These are phyloP conservation scores for Penicillium parvum DNA, from an alignment of 495 filamentous ascomycete genomes.

Conservation along the genomic window DNA sequence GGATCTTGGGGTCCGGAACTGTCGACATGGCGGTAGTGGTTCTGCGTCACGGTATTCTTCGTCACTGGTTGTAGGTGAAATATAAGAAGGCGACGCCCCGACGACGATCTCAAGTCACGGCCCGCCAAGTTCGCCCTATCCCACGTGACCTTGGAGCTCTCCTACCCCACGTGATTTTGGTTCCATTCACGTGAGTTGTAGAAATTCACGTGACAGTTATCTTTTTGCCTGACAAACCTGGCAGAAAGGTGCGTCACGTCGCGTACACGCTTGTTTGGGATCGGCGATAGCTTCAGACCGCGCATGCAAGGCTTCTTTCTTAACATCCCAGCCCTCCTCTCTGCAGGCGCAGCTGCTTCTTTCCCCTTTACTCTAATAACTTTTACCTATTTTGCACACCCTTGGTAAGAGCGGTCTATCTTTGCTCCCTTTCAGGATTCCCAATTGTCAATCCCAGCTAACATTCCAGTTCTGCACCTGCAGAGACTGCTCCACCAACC, in stretches of 20 bases:
- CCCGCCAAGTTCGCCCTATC: no score
- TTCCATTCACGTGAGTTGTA: slow-evolving; percentile 15
- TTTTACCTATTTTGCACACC: neutral
- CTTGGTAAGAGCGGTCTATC: slow-evolving; percentile 14
- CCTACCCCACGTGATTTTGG: no score
- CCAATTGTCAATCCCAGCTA: slow-evolving; percentile 9
- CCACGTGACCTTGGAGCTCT: no score
- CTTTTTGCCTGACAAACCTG: neutral
- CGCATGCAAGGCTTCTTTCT: slow-evolving; percentile 40
- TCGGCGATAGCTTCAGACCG: slow-evolving; percentile 34
- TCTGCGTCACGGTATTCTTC: no score
- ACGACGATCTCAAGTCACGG: no score
- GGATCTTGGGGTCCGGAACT: slow-evolving; percentile 62
- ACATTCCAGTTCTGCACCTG: slow-evolving; percentile 30
- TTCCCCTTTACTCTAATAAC: slow-evolving; percentile 3
- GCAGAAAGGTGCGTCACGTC: slow-evolving; percentile 37
- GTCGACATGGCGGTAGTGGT: slow-evolving; percentile 64
- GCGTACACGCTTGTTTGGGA: slow-evolving; percentile 42
- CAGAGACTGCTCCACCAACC: slow-evolving; percentile 17
- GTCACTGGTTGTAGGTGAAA: slow-evolving; percentile 8
- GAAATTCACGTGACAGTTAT: no score
- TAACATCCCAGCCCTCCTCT: slow-evolving; percentile 18
- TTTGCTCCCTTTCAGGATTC: slow-evolving; percentile 3
- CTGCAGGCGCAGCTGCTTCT: slow-evolving; percentile 11
- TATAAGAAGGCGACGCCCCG: slow-evolving; percentile 35